These are phyloP conservation scores for Trypanosomatidae sp. DNA, from an alignment of 208 protist species.

Conservation along the genomic window DNA sequence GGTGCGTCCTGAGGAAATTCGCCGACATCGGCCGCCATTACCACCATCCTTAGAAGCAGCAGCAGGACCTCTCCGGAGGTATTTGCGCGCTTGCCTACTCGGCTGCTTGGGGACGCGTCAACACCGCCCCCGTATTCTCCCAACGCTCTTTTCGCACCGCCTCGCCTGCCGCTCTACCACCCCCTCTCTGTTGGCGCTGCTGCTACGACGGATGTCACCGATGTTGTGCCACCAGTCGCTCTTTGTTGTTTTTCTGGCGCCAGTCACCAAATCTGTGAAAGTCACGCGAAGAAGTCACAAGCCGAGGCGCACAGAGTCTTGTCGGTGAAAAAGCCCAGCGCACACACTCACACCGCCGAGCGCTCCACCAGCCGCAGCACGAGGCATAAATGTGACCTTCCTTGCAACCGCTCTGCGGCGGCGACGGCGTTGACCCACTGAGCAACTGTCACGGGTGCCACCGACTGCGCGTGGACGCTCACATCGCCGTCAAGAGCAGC, in stretches of 20 bases:
- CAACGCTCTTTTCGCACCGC: background rate
- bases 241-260: background rate
- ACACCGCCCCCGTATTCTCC: background rate
- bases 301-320: too few relatives aligned
- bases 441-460: conserved; percentile 5
- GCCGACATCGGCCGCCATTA: background rate
- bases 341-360: conserved; percentile 11
- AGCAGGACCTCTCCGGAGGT: background rate
- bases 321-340: background rate
- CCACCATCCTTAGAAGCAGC: background rate
- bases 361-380: conserved; percentile 20
- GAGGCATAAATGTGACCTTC: background rate
- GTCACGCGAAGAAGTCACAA: background rate
- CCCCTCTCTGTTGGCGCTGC: background rate
- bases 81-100: background rate
- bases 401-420: conserved; percentile 14
- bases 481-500: background rate
- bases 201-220: background rate
- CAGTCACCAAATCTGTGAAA: background rate
- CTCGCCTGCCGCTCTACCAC: background rate
- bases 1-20: background rate
- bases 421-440: conserved; percentile 17
- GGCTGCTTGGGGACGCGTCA: background rate
- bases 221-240: background rate
- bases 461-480: background rate